These are phyloP conservation scores for Globisporangium canariense DNA, from an alignment of 352 stramenopile genomes.

Conservation along the genomic window DNA sequence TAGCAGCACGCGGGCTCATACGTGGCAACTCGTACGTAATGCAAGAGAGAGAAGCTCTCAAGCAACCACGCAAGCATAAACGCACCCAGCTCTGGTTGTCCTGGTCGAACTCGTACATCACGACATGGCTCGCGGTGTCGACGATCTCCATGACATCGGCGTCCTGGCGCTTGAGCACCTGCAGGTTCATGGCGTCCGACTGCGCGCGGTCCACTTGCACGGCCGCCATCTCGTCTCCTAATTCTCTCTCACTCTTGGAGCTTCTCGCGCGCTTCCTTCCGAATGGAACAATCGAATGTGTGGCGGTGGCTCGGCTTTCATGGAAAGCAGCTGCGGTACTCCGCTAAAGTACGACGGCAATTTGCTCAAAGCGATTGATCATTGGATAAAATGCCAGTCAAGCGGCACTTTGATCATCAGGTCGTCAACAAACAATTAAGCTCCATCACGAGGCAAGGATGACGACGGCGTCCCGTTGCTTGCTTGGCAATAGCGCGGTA, in stretches of 20 bases:
- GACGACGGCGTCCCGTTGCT: not conserved
- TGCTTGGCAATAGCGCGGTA: not conserved
- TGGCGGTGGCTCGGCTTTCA: not conserved
- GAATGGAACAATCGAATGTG: constrained; percentile 11
- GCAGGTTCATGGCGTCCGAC: constrained; percentile 85
- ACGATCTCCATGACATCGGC: constrained; percentile 77
- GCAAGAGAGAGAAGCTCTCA: not conserved
- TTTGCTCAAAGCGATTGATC: not conserved
- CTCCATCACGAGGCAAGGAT: not conserved
- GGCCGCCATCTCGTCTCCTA: constrained; percentile 29
- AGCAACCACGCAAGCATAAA: not conserved
- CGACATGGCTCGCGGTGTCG: constrained; percentile 81
- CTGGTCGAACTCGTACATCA: constrained; percentile 89
- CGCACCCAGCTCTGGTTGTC: constrained; percentile 77
- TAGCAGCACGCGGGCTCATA: not conserved
- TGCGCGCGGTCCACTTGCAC: constrained; percentile 75
- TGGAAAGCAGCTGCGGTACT: constrained; percentile 5
- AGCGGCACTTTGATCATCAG: not conserved
- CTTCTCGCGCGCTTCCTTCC: not conserved
- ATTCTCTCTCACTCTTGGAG: not conserved
- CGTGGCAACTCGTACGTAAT: not conserved
- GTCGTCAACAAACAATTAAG: not conserved
- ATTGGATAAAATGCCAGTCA: constrained; percentile 6
- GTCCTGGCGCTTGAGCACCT: constrained; percentile 84
- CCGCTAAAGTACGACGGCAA: constrained; percentile 12